Percentiles rank a stretch among this genome's conserved stretches.
phyloP scores from a whole-genome alignment of 768 basidiomycete species.

The Hortiboletus campestris region DNA sequence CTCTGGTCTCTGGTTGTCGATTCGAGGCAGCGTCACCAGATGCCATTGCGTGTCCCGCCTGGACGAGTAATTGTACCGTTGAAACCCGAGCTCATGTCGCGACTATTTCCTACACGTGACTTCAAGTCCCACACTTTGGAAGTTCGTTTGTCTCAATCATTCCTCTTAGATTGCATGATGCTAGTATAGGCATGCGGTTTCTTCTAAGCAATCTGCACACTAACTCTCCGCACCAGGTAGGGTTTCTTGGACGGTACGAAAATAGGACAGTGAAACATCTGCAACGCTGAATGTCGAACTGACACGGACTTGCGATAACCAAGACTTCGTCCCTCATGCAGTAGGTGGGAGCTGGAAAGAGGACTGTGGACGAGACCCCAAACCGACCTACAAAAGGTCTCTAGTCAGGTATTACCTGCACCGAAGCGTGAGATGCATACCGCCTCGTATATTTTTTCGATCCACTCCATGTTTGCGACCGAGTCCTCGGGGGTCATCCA shows the following conservation, averaged over 20 bases:
- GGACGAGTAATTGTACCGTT: background rate
- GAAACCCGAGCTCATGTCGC: too few species aligned
- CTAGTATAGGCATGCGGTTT: background rate
- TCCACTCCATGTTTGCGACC: conserved; percentile 52
- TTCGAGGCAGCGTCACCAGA: background rate
- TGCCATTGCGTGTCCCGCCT: conserved; percentile 8
- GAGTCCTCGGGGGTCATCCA: conserved; percentile 58
- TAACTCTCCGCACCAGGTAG: background rate
- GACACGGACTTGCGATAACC: background rate
- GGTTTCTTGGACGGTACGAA: background rate
- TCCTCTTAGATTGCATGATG: too few species aligned
- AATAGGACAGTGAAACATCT: background rate
- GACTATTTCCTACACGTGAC: conserved; percentile 1
- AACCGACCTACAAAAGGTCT: conserved; percentile 23
- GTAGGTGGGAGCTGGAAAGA: conserved; percentile 20
- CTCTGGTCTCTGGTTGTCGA: conserved; percentile 1
- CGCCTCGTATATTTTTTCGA: conserved; percentile 57
- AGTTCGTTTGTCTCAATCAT: too few species aligned
- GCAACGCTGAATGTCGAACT: background rate
- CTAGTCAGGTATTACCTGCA: background rate
- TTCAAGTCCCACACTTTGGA: background rate
- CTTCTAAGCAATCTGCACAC: too few species aligned
- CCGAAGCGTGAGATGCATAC: conserved; percentile 28
- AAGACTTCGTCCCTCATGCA: background rate
- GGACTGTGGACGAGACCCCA: conserved; percentile 36